These are phyloP conservation scores for Peltaster fructicola DNA, from an alignment of 2,329 filamentous ascomycete genomes.

Conservation along the genomic window DNA sequence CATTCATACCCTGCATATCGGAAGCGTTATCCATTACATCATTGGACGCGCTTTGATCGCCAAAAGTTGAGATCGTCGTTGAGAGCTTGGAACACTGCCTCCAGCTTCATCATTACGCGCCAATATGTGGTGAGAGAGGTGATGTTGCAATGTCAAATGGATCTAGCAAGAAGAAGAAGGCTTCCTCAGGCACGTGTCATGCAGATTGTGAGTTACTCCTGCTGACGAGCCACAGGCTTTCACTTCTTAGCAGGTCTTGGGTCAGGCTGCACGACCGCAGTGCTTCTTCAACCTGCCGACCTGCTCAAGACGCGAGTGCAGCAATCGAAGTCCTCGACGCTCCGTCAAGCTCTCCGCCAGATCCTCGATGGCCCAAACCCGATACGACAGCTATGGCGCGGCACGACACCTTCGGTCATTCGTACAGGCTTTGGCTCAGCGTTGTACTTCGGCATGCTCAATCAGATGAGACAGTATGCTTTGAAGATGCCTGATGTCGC, in stretches of 20 bases:
- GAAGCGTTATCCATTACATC: no score
- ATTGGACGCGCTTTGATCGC: no score
- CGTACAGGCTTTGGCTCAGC: slow-evolving; percentile 86
- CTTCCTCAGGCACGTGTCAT: slow-evolving; percentile 28
- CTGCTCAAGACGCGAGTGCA: slow-evolving; percentile 93
- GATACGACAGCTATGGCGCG: slow-evolving; percentile 70
- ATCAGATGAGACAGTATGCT: slow-evolving; percentile 33
- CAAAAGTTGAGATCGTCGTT: no score
- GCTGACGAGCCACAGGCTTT: slow-evolving; percentile 35
- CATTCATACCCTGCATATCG: no score
- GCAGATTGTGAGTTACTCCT: not conserved
- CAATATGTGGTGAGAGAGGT: no score
- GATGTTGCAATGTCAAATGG: slow-evolving; percentile 35
- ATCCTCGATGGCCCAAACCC: slow-evolving; percentile 51
- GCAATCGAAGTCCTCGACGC: slow-evolving; percentile 53
- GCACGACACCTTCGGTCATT: slow-evolving; percentile 79
- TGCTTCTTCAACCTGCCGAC: slow-evolving; percentile 86
- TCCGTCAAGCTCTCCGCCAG: slow-evolving; percentile 49
- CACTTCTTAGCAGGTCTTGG: slow-evolving; percentile 80
- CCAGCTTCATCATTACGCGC: no score
- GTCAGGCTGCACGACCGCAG: slow-evolving; percentile 73
- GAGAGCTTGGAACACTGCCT: no score
- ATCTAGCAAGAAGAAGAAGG: slow-evolving; percentile 26
- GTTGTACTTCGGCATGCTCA: slow-evolving; percentile 82
- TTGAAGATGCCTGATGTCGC: slow-evolving; percentile 13